Evolutionary conservation across 2,329 filamentous ascomycete species (phyloP).

Genomic region (Bipolaris oryzae): DNA sequence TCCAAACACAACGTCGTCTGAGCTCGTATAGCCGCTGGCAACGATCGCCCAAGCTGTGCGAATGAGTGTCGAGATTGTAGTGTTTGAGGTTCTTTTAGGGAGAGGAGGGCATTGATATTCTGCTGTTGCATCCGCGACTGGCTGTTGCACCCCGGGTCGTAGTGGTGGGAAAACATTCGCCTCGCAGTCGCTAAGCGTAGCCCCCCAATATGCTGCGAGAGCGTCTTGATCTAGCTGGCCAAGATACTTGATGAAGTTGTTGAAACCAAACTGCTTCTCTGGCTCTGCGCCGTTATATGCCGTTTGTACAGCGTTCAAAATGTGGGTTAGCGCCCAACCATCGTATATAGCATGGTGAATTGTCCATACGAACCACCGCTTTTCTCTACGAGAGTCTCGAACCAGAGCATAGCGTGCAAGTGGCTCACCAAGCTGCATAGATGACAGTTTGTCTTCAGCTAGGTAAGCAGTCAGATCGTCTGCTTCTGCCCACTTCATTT

Average conservation of each 20-base stretch:
- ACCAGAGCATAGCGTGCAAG: conserved; percentile 22
- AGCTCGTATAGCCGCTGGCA: conserved; percentile 20
- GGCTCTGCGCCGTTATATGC: conserved; percentile 9
- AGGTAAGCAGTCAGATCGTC: conserved; percentile 12
- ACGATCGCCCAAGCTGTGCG: conserved; percentile 43
- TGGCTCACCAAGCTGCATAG: conserved; percentile 12
- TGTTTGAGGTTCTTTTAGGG: background rate
- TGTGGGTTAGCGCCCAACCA: conserved; percentile 19
- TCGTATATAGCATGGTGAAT: conserved; percentile 49
- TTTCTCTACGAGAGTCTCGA: background rate
- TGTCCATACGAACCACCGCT: conserved; percentile 39
- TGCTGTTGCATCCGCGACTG: conserved; percentile 12
- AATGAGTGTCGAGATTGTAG: conserved; percentile 19
- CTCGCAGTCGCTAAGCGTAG: background rate
- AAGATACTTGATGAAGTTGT: conserved; percentile 28
- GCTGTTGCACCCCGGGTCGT: conserved; percentile 10
- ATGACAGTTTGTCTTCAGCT: background rate
- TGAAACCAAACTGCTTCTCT: conserved; percentile 6
- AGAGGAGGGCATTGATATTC: background rate
- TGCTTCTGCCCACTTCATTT: conserved; percentile 11
- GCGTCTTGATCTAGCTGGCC: background rate
- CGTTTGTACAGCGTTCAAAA: conserved; percentile 13
- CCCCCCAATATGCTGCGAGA: background rate
- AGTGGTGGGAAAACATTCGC: conserved; percentile 12
- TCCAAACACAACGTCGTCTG: conserved; percentile 5